Evolutionary conservation across 2,329 filamentous ascomycete species (phyloP).

Genomic region (Zasmidium angulare): DNA sequence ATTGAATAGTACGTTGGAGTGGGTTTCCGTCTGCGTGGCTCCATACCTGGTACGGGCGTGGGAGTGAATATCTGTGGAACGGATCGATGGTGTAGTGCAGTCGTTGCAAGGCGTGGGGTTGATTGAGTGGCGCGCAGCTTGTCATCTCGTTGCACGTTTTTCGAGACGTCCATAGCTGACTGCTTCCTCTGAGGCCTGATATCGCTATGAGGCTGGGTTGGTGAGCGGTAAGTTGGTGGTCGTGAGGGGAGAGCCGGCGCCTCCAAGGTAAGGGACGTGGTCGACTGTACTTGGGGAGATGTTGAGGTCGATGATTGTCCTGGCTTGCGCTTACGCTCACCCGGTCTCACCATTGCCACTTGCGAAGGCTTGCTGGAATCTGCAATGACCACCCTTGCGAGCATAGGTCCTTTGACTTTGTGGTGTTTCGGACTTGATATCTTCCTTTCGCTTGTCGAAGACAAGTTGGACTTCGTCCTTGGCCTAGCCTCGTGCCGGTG

Average conservation of each 20-base stretch:
- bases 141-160: neutral
- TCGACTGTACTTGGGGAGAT: conserved; percentile 12
- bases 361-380: conserved; percentile 29
- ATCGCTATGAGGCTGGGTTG: conserved; percentile 4
- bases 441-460: neutral
- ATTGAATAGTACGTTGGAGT: conserved; percentile 45
- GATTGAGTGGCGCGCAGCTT: conserved; percentile 14
- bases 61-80: conserved; percentile 6
- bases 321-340: conserved; percentile 22
- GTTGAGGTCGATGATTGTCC: neutral
- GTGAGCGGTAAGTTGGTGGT: conserved; percentile 2
- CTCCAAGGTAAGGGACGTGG: conserved; percentile 2
- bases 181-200: conserved; percentile 13
- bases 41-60: conserved; percentile 10
- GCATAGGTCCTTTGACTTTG: conserved; percentile 22
- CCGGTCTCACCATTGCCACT: conserved; percentile 30
- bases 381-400: conserved; percentile 32
- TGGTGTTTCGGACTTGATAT: conserved; percentile 11
- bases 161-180: conserved; percentile 8
- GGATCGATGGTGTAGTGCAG: neutral
- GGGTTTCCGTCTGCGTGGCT: conserved; percentile 33
- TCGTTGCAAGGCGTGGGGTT: conserved; percentile 11
- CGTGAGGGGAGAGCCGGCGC: neutral
- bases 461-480: neutral
- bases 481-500: neutral